A percentile compares a stretch with the other conserved stretches of the same genome.
Conservation (phyloP, 2,329 filamentous ascomycete genomes). For the Pyrenochaeta sp. region DNA sequence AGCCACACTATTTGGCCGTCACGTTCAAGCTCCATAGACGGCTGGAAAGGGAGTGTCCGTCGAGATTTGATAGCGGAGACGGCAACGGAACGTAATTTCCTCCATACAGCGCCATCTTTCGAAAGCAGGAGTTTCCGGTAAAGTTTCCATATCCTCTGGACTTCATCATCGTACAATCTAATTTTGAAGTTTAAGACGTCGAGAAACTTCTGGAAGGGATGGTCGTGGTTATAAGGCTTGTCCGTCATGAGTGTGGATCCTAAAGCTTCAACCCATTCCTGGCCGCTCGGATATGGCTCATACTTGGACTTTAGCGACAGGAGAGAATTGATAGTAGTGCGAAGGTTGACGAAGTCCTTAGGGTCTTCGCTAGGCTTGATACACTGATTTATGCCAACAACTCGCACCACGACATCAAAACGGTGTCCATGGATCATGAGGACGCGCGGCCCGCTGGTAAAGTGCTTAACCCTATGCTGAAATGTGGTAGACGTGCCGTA, state of each 20-base stretch:
- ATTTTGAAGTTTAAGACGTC: background rate
- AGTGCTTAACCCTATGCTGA: background rate
- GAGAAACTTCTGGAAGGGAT: conserved; percentile 2
- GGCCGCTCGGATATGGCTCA: background rate
- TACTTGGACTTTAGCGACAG: background rate
- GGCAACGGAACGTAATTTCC: background rate
- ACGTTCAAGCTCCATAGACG: background rate
- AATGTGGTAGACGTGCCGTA: conserved; percentile 2
- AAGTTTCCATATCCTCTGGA: background rate
- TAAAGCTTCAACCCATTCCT: background rate
- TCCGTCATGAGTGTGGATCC: conserved; percentile 3
- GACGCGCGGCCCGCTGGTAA: background rate
- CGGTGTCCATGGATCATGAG: conserved; percentile 6
- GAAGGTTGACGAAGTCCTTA: background rate
- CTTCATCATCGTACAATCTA: background rate
- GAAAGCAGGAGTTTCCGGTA: background rate
- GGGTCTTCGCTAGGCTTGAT: background rate
- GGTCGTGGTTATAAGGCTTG: background rate
- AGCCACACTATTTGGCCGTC: background rate
- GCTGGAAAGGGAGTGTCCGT: background rate
- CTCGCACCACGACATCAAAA: background rate
- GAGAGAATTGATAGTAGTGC: background rate
- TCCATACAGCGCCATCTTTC: background rate
- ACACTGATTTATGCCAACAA: background rate
- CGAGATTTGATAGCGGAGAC: background rate